A percentile compares a stretch with the other conserved stretches of the same genome.
Conservation (phyloP, 805 yeast genomes). For the Saccharomycopsis capsularis region DNA sequence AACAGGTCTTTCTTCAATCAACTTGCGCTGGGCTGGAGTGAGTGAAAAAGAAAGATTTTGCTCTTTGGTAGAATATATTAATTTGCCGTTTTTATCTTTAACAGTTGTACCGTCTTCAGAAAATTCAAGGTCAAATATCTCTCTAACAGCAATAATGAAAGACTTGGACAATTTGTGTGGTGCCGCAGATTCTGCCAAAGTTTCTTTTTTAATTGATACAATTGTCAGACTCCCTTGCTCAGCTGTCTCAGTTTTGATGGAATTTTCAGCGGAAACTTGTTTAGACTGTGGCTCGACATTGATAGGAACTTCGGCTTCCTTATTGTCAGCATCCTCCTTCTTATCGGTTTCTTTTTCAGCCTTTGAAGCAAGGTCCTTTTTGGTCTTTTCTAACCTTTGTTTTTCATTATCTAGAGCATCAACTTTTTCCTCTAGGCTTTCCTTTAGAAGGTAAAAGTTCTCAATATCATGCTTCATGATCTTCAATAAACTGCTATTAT, state of each 20-base stretch:
- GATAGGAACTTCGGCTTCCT: neutral
- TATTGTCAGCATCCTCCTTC: neutral
- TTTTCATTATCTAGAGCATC: neutral
- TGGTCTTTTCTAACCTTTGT: neutral
- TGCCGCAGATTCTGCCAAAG: neutral
- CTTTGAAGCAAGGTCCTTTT: neutral
- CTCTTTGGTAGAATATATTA: conserved; percentile 4
- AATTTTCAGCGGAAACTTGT: neutral
- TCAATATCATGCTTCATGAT: conserved; percentile 13
- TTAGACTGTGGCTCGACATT: neutral
- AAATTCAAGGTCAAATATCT: conserved; percentile 30
- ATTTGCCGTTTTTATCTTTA: conserved; percentile 4
- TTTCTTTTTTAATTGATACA: neutral
- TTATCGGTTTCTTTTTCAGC: neutral
- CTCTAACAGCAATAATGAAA: conserved; percentile 27
- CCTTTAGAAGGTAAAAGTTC: conserved; percentile 11
- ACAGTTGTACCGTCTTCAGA: conserved; percentile 9
- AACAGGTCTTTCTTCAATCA: conserved; percentile 59
- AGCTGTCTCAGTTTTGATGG: neutral
- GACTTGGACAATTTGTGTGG: conserved; percentile 8
- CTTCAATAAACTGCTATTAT: conserved; percentile 4
- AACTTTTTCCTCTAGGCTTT: conserved; percentile 24
- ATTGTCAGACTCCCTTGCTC: neutral
- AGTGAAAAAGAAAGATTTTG: neutral
- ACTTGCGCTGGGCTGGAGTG: conserved; percentile 43